Evolutionary conservation across 108 stramenopile genomes (phyloP), one percentile per base, ranked within the genome.

Genomic region (Skeletonema potamos): DNA sequence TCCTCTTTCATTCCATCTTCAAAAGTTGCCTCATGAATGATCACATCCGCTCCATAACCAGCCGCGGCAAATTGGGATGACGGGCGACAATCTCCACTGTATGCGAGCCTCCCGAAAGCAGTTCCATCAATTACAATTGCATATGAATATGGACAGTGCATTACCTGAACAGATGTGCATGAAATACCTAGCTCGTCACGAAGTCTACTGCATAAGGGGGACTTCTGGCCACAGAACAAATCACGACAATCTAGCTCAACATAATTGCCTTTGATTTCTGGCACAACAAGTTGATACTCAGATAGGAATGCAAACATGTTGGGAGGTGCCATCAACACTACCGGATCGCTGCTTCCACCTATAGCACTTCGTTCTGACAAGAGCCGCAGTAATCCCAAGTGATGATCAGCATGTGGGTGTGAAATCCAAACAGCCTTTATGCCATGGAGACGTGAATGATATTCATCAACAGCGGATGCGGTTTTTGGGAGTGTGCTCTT

Each of bases 21-120:
- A 80, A 99, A 99, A 7, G 98, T 99, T 24, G 98, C 97, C 82
- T 99, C 98, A 54, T 99, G 98, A 62, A 99, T 96, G 8, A 99
- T 83, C 27, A 99, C 32, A 36, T 96, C 89, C 8, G 95, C 86
- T 27, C 86, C 86, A 36, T 46, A 36, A 6, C 84, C 97, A 54
- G 63, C 81, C 36, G 68, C 51, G 5, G 91, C 95, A 56, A 98
- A 86, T 26, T 54, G 36, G 27, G 65, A 64, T 13, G 94, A 95
- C 3, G 98, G 98, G n/a, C 97, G 91, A 62, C 95, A 96, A 77
- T 99, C 98, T 6, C 98, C 98, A 54, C 89, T 89, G 70, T 97
- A 98, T 1, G 90, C 93, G 13, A 98, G 48, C 46, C 70, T 76
- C 44, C 96, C 96, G 64, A 96, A 96, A 32, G 84, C 56, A 29